phyloP scores from a whole-genome alignment of 345 rosid genomes.

The Bruguiera sexangula region DNA sequence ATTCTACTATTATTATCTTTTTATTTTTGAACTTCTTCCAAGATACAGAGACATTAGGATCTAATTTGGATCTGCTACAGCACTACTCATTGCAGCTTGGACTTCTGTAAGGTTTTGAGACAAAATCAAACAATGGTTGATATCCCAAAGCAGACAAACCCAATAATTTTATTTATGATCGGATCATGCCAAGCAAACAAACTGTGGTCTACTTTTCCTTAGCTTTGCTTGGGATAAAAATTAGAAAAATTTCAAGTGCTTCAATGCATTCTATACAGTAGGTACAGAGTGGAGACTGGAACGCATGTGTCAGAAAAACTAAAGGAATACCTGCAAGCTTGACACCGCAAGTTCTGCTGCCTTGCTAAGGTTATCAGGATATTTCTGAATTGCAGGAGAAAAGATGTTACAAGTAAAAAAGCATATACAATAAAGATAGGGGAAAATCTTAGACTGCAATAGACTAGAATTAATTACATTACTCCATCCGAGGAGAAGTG shows the following conservation, averaged over 20 bases:
- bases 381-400: slow-evolving; percentile 53
- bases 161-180: too few species aligned
- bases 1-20: too few species aligned
- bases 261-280: too few species aligned
- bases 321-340: slow-evolving; percentile 74
- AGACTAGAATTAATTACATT: slow-evolving; percentile 50
- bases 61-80: too few species aligned
- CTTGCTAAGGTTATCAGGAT: slow-evolving; percentile 66
- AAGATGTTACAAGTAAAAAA: slow-evolving; percentile 8
- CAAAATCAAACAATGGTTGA: too few species aligned
- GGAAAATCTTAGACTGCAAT: background rate
- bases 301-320: background rate
- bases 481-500: slow-evolving; percentile 99
- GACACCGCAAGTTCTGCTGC: slow-evolving; percentile 98
- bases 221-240: background rate
- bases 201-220: background rate
- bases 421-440: background rate
- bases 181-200: too few species aligned
- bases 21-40: too few species aligned
- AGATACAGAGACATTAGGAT: too few species aligned
- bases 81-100: too few species aligned
- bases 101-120: too few species aligned
- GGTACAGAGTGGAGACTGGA: too few species aligned
- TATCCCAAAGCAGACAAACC: too few species aligned
- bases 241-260: background rate